These are phyloP conservation scores for Plasmodium sp. DNA, from an alignment of 169 alveolate genomes.

Conservation along the genomic window DNA sequence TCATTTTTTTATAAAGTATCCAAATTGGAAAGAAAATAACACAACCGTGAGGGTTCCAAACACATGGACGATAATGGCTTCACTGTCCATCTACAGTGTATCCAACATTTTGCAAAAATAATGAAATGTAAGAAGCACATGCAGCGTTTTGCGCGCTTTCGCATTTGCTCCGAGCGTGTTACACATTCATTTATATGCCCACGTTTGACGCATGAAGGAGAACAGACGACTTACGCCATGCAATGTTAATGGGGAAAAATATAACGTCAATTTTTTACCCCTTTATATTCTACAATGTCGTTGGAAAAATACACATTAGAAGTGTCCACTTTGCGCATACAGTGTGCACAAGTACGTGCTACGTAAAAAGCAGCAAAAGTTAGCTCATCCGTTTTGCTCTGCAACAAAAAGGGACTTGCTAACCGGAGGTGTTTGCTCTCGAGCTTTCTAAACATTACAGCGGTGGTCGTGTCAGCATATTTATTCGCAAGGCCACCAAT, in stretches of 20 bases:
- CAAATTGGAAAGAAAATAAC: neutral
- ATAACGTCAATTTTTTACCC: neutral
- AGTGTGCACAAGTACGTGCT: neutral
- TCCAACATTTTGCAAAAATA: neutral
- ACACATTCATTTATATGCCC: neutral
- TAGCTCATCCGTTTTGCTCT: neutral
- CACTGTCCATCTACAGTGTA: neutral
- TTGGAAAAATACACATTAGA: neutral
- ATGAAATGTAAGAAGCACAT: neutral
- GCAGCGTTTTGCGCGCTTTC: neutral
- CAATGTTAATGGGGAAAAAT: neutral
- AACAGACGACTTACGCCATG: neutral
- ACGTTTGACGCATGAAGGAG: neutral
- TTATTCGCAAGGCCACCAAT: neutral
- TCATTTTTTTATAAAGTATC: neutral
- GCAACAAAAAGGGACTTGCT: neutral
- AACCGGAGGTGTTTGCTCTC: neutral
- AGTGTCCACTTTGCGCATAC: neutral
- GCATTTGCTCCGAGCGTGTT: neutral
- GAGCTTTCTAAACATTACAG: neutral
- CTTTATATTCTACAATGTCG: neutral
- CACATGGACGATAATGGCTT: neutral
- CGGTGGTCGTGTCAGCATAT: neutral
- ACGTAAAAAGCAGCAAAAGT: neutral
- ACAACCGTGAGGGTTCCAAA: neutral